Evolutionary conservation across 495 filamentous ascomycete species (phyloP), one percentile per base, ranked within the genome.

Genomic region (Aspergillus kassunensis): DNA sequence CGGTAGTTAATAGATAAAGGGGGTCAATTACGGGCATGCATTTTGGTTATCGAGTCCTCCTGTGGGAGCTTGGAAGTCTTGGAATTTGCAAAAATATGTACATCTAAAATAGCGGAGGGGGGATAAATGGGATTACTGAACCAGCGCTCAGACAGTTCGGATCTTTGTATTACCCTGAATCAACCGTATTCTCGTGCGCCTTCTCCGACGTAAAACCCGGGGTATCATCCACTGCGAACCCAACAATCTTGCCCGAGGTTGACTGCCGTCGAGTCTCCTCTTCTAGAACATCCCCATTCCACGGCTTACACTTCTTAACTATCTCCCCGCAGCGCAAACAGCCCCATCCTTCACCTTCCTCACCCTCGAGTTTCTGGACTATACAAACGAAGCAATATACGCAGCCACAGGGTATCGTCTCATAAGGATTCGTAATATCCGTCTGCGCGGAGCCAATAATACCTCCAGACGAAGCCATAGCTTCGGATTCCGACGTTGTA

Each of bases 341-440:
- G n/a, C 80, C 70, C 92, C 92, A 99, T 4, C 91, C 93, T 57
- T 97, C 91, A 6, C 92, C 93, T 58, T 97, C 93, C 68, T 97
- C 95, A 3, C 84, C 82, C 63, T 96, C 93, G 9, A 99, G 69
- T 51, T 88, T 83, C 33, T 89, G 87, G 3, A 92, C 90, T n/a
- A 97, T 67, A 66, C 93, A 99, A n/a, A 95, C 88, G 59, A 92
- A 98, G 67, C 93, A 98, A 70, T 97, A 97, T 37, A 96, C 76
- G 65, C 91, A 95, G 0, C 90, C 89, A 63, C 93, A 98, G 2
- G 91, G 87, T 16, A 95, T 80, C 0, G 90, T 82, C 63, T 96
- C 91, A 59, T 98, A 98, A 0, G 95, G 91, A 65, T 97, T 98
- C 3, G 92, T 96, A 48, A 97, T 84, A 59, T 97, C 95, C 0